Conservation (phyloP, 1,284 basidiomycete species). For the Apiotrichum montevideense region DNA sequence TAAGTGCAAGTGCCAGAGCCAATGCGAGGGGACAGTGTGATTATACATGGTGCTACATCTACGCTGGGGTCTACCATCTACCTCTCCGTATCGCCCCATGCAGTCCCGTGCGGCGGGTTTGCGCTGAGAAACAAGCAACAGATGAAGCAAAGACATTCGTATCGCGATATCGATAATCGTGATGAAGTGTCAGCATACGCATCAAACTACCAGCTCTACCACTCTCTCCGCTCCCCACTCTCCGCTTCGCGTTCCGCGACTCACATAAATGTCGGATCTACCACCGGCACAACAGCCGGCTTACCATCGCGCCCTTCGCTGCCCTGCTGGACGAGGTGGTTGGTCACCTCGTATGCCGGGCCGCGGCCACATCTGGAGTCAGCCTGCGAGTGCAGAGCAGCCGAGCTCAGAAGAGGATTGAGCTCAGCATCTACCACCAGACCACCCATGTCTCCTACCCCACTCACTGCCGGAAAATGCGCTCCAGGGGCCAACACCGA, state of each 20-base stretch:
- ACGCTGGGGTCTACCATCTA: neutral
- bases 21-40: too few species aligned
- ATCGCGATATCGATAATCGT: too few species aligned
- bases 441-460: too few species aligned
- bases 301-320: neutral
- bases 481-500: constrained; percentile 15
- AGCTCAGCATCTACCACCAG: too few species aligned
- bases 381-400: neutral
- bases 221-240: too few species aligned
- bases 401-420: neutral
- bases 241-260: neutral
- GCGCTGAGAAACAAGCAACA: neutral
- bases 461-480: constrained; percentile 16
- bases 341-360: constrained; percentile 15
- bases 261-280: constrained; percentile 8
- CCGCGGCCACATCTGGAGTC: constrained; percentile 12
- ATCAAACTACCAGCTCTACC: too few species aligned
- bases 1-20: too few species aligned
- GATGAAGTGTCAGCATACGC: too few species aligned
- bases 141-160: too few species aligned
- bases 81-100: neutral
- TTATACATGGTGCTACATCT: neutral
- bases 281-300: neutral
- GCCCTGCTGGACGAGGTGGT: constrained; percentile 3
- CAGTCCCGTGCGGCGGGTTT: constrained; percentile 1